Base-by-base conservation (phyloP, 2,329 filamentous ascomycete genomes). In the Aspergillus piperis region DNA sequence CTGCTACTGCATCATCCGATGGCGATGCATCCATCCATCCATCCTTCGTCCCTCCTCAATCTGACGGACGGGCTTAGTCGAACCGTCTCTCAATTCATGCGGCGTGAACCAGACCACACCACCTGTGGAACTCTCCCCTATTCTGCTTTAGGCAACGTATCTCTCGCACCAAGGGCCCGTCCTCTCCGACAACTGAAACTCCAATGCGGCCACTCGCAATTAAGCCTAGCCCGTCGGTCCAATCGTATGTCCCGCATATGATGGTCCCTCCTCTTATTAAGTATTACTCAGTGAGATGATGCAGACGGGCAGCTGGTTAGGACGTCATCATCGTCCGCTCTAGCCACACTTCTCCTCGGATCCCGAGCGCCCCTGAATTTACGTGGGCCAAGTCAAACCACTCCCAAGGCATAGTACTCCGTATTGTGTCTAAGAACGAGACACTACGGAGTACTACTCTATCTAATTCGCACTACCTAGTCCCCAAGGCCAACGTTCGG, bases 341-440 rank as follows among this genome's bases (percentile, higher is more conserved):
- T 39, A 50, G 55, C 55, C 55, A 50, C 55, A 50, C 30, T 47
- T 36, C 11, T 54, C 39, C 25, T 21, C 17, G 19, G 10, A 44
- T 41, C 39, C 56, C 54, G 44, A 57, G 44, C 38, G 23, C 56
- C 56, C 56, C 57, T 59, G 50, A 54, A 54, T 48, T 30, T 47
- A 49, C 32, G 38, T 51, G 32, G 41, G 53, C 53, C 53, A 55
- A 23, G 53, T 55, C 39, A 8, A 55, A 25, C 25, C 25, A 44
- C 21, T 13, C 52, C n/a, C 23, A 27, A 30, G 25, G 13, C 27
- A 10, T 30, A 30, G 27, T 30, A 11, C 10, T 27, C 25, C 25
- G 7, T 13, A 36, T 36, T 15, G 21, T n/a, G 21, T 25, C 25
- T 44, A 21, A 41, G 53, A 47, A 55, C 23, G 27, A 42, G 25